A percentile compares a stretch with the other conserved stretches of the same genome.
phyloP scores from a whole-genome alignment of 352 stramenopile genomes.

The Halophytophthora batemanensis region DNA sequence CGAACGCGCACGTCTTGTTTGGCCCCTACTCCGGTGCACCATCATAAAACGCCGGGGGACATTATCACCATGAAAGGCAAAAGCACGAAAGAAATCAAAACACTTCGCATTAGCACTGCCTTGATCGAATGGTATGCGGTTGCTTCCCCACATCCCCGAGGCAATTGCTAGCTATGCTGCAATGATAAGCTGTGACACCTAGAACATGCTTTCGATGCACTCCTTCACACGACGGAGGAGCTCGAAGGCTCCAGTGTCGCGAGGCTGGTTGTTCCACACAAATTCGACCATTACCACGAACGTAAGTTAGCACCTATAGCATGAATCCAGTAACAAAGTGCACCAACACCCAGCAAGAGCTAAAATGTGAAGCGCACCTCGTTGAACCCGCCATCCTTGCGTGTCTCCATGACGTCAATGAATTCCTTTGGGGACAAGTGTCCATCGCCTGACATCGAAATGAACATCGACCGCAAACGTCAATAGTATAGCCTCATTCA shows the following conservation, averaged over 20 bases:
- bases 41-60: no score
- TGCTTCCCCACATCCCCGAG: no score
- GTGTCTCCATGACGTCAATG: slow-evolving; percentile 85
- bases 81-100: no score
- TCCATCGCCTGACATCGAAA: slow-evolving; percentile 50
- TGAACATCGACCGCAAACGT: not conserved
- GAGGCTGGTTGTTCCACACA: slow-evolving; percentile 35
- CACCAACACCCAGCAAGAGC: no score
- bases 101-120: no score
- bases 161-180: no score
- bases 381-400: slow-evolving; percentile 79
- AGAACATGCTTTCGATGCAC: slow-evolving; percentile 58
- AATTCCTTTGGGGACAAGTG: slow-evolving; percentile 80
- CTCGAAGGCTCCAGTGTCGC: slow-evolving; percentile 73
- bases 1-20: slow-evolving; percentile 75
- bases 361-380: slow-evolving; percentile 61
- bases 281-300: not conserved
- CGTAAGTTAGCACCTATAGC: not conserved
- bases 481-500: not conserved
- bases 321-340: no score
- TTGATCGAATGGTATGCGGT: no score
- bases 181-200: no score
- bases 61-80: no score
- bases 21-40: slow-evolving; percentile 61
- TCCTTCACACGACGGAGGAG: slow-evolving; percentile 60